These are phyloP conservation scores for Tolypocladium endophyticum DNA, from an alignment of 2,329 filamentous ascomycete species.

Conservation along the genomic window DNA sequence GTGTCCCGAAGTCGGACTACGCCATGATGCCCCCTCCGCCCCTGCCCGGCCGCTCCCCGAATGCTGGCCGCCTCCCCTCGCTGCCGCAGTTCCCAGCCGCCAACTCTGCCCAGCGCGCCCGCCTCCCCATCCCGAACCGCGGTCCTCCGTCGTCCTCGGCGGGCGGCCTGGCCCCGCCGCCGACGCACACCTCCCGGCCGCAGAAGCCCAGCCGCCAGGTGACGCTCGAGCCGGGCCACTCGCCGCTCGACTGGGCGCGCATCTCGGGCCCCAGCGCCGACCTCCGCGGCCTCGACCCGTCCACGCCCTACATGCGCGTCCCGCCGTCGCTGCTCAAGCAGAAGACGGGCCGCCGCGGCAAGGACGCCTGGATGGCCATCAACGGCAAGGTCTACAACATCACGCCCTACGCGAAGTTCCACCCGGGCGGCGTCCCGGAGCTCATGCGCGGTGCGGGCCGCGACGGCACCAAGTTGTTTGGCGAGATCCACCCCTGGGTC, in stretches of 20 bases:
- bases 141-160: slow-evolving; percentile 12
- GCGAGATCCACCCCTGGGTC: slow-evolving; percentile 60
- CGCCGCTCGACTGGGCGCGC: slow-evolving; percentile 90
- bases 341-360: slow-evolving; percentile 73
- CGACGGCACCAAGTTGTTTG: slow-evolving; percentile 54
- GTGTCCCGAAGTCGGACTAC: neutral
- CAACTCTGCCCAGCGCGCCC: slow-evolving; percentile 41
- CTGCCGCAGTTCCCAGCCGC: slow-evolving; percentile 36
- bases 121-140: slow-evolving; percentile 31
- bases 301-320: slow-evolving; percentile 55
- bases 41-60: slow-evolving; percentile 14
- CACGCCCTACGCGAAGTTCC: slow-evolving; percentile 77
- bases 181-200: slow-evolving; percentile 40
- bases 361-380: slow-evolving; percentile 82
- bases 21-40: slow-evolving; percentile 21
- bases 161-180: slow-evolving; percentile 45
- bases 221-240: slow-evolving; percentile 78
- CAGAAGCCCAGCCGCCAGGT: slow-evolving; percentile 58
- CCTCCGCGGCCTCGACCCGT: slow-evolving; percentile 50
- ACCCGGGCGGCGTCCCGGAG: slow-evolving; percentile 77
- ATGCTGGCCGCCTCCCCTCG: slow-evolving; percentile 18
- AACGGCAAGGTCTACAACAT: slow-evolving; percentile 93
- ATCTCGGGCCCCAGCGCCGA: slow-evolving; percentile 55
- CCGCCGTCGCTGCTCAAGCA: slow-evolving; percentile 69
- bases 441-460: slow-evolving; percentile 51